Evolutionary conservation across 2,329 filamentous ascomycete genomes (phyloP).

Genomic region (Botryotinia convoluta): DNA sequence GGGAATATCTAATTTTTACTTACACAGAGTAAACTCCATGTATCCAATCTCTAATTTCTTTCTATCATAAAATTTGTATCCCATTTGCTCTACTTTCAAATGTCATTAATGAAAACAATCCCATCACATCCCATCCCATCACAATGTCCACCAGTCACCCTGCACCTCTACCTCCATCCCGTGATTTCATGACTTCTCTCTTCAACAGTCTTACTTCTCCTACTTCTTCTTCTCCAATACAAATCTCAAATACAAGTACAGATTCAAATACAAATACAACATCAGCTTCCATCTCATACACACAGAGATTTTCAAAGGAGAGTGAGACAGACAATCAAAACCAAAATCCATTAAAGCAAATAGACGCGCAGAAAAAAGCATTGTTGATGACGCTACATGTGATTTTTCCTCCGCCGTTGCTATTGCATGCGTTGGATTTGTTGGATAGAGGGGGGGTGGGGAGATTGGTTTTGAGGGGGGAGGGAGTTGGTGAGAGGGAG

Average conservation of each 20-base stretch:
- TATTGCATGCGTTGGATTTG: conserved; percentile 83
- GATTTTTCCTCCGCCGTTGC: conserved; percentile 68
- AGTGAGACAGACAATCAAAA: conserved; percentile 12
- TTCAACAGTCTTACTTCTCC: conserved; percentile 30
- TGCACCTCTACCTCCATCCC: conserved; percentile 16
- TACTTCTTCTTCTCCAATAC: background rate
- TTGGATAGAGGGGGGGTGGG: conserved; percentile 75
- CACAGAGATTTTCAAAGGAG: background rate
- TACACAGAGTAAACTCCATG: background rate
- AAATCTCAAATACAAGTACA: background rate
- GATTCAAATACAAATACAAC: background rate
- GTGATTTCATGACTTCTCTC: conserved; percentile 34
- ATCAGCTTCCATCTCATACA: too few species aligned
- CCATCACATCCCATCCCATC: background rate
- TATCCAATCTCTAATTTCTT: background rate
- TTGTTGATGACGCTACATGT: conserved; percentile 64
- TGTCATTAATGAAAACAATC: background rate
- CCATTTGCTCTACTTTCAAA: background rate
- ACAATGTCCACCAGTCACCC: conserved; percentile 1
- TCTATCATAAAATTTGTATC: background rate
- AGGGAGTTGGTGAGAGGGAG: conserved; percentile 17
- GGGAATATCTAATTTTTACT: background rate
- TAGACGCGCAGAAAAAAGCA: conserved; percentile 38
- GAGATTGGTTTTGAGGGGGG: conserved; percentile 44
- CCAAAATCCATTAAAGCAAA: conserved; percentile 23